Evolutionary conservation across 176 grass and related monocot species (phyloP).

Genomic region (Tuctoria greenei): DNA sequence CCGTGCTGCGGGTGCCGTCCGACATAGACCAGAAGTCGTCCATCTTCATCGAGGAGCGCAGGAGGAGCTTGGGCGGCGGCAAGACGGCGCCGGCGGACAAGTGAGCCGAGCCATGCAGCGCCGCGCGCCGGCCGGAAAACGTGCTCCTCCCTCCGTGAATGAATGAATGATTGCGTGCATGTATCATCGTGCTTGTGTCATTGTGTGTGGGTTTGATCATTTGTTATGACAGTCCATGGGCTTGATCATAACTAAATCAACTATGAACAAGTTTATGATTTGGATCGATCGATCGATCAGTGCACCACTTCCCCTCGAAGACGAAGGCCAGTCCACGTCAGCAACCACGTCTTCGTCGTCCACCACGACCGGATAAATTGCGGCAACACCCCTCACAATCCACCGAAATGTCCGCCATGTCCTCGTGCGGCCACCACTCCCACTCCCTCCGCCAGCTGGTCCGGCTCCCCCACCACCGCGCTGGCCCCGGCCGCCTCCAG

Average conservation of each 20-base stretch:
- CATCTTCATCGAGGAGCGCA: conserved; percentile 46
- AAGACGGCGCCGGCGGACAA: conserved; percentile 38
- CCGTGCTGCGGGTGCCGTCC: conserved; percentile 32
- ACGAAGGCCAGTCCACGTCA: background rate
- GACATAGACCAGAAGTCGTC: conserved; percentile 51
- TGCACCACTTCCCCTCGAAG: no score
- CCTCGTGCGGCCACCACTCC: conserved; percentile 15
- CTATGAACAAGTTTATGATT: no score
- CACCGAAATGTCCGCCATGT: conserved; percentile 10
- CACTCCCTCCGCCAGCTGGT: background rate
- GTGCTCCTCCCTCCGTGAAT: no score
- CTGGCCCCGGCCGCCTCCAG: background rate
- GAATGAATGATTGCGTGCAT: no score
- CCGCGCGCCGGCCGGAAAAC: background rate
- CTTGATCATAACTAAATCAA: no score
- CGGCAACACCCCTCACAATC: background rate
- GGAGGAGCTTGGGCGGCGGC: conserved; percentile 25
- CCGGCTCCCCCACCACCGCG: background rate
- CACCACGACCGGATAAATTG: background rate
- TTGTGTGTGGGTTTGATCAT: no score
- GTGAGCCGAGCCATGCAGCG: no score
- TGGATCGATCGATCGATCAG: no score
- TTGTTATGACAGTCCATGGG: no score
- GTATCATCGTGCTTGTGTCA: no score
- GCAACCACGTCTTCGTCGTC: background rate